Conservation (phyloP, 805 yeast species). For the Yamadazyma phyllophila region DNA sequence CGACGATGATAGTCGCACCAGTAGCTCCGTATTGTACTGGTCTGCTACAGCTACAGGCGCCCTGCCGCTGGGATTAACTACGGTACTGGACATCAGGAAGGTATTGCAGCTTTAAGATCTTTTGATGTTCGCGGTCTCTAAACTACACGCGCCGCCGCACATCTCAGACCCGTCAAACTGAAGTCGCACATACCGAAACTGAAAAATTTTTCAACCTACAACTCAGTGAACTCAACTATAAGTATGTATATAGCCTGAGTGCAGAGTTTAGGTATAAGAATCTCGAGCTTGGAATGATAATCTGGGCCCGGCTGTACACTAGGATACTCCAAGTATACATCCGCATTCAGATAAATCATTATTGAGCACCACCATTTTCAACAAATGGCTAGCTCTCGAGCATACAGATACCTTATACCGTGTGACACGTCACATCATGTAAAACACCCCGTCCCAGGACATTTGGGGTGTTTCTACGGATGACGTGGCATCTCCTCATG, state of each 20-base stretch:
- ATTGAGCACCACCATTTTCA: neutral
- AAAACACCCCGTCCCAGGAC: too few species aligned
- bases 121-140: too few species aligned
- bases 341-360: too few species aligned
- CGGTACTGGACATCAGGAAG: too few species aligned
- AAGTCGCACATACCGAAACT: neutral
- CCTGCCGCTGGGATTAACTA: too few species aligned
- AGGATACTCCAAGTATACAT: neutral
- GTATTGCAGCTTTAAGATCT: too few species aligned
- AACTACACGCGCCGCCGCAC: too few species aligned
- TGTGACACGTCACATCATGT: too few species aligned
- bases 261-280: neutral
- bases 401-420: slow-evolving; percentile 7
- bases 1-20: slow-evolving; percentile 12
- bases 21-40: slow-evolving; percentile 14
- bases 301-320: neutral
- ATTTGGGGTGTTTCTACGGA: too few species aligned
- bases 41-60: too few species aligned
- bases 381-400: neutral
- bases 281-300: neutral
- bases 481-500: slow-evolving; percentile 22
- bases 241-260: neutral
- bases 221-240: neutral
- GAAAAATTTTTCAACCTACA: neutral
- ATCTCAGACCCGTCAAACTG: too few species aligned